Percentiles rank a stretch among this genome's conserved stretches.
These are phyloP conservation scores for Barnettozyma vustinii DNA, from an alignment of 805 yeast genomes.

Conservation along the genomic window DNA sequence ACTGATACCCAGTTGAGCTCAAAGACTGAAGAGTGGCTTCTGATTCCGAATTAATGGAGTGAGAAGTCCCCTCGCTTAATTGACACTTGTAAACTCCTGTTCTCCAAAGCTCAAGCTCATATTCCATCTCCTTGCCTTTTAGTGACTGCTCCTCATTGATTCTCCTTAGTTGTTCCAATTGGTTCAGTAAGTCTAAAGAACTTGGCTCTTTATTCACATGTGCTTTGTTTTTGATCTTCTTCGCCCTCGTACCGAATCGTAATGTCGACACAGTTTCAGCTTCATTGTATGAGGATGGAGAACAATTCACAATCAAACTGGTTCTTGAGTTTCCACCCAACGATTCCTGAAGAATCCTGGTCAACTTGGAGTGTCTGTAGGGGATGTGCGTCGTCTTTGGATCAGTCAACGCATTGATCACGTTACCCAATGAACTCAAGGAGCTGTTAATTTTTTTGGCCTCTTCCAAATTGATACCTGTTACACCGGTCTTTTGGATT, in stretches of 20 bases:
- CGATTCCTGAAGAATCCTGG: constrained; percentile 73
- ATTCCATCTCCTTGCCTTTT: constrained; percentile 13
- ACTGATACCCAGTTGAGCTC: background rate
- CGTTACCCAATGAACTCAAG: constrained; percentile 71
- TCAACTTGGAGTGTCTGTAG: constrained; percentile 72
- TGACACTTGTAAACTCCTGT: constrained; percentile 13
- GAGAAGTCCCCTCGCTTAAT: background rate
- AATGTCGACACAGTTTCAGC: constrained; percentile 66
- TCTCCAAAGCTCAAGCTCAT: constrained; percentile 23
- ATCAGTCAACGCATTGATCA: constrained; percentile 73
- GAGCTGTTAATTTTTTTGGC: constrained; percentile 81
- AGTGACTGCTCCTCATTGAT: constrained; percentile 16
- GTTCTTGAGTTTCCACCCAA: constrained; percentile 82
- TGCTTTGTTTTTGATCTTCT: constrained; percentile 58
- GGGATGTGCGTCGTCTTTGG: constrained; percentile 61
- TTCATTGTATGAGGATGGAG: constrained; percentile 52
- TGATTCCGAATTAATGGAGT: background rate
- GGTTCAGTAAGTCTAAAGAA: constrained; percentile 17
- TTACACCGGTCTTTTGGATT: constrained; percentile 70
- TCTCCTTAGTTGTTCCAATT: constrained; percentile 18
- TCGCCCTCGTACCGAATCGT: constrained; percentile 71
- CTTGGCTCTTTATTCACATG: constrained; percentile 42
- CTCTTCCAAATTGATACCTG: constrained; percentile 71
- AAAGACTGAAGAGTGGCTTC: background rate
- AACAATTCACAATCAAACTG: constrained; percentile 65